Evolutionary conservation across 768 basidiomycete species (phyloP), one percentile per base, ranked within the genome.

Genomic region (Epithele typhae): DNA sequence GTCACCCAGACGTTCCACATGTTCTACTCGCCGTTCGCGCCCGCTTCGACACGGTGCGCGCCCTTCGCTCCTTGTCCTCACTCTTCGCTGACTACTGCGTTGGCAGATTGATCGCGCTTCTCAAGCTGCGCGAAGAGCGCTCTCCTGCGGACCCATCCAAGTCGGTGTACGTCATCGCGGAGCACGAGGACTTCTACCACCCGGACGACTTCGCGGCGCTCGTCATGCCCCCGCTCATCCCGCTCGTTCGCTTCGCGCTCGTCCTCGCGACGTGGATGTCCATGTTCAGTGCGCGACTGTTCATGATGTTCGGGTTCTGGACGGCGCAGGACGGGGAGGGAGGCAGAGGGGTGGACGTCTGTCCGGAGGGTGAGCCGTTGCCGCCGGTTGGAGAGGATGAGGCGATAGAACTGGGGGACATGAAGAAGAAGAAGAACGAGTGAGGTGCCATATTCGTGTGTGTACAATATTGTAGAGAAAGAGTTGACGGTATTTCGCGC

Each of bases 161-260:
- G 60, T 62, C 35, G 64, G 17, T 68, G 61, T 69, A 71, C 55
- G 71, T 73, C 39, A 82, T 86, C 38, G 54, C 64, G 1, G 60
- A 66, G 42, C 81, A 85, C 53, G 80, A 84, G 54, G 79, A 82
- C 56, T 74, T 79, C 45, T 77, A 75, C 51, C 77, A 78, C 53
- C 71, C 81, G 2, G 75, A 77, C 69, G 74, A 78, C 32, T 64
- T 78, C 32, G 60, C 67, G n/a, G 59, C 68, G 7, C 63, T 76
- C 7, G 45, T 76, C 32, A 19, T 76, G 3, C 77, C 76, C 1
- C 69, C 71, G 7, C 63, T 74, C 15, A 60, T 61, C 0, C 70
- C 70, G 1, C 49, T 73, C 37, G 54, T 75, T 21, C 57, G 64
- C 11, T 36, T 67, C 15, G 59, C 58, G 1, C 62, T 76, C 21